These are phyloP conservation scores for Millerago galiae DNA, from an alignment of 805 yeast species.

Conservation along the genomic window DNA sequence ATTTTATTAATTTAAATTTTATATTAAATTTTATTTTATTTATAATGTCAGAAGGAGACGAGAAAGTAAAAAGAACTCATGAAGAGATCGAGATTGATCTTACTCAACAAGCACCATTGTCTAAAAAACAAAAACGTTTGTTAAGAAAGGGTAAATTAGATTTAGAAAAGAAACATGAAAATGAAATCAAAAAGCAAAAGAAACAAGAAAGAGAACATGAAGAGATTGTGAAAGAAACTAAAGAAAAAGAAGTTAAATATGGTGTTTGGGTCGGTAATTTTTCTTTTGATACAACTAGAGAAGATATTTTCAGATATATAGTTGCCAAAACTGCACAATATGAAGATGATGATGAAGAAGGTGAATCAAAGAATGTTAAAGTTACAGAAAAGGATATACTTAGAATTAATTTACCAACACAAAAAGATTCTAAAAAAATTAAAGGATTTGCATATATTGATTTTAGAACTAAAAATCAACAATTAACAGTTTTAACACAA, in stretches of 20 bases:
- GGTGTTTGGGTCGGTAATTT: conserved; percentile 96
- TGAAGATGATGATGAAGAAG: conserved; percentile 24
- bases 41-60: conserved; percentile 7
- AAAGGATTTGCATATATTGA: conserved; percentile 91
- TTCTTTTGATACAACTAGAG: conserved; percentile 75
- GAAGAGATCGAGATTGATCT: conserved; percentile 60
- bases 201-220: conserved; percentile 3
- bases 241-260: conserved; percentile 27
- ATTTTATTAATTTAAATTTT: background rate
- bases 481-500: conserved; percentile 47
- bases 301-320: conserved; percentile 63
- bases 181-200: conserved; percentile 28
- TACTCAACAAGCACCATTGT: conserved; percentile 69
- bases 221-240: conserved; percentile 27
- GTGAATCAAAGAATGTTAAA: conserved; percentile 21
- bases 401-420: conserved; percentile 76
- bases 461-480: conserved; percentile 53
- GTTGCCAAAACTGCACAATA: conserved; percentile 46
- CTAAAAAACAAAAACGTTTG: conserved; percentile 85
- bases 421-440: conserved; percentile 51
- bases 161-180: conserved; percentile 44
- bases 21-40: background rate
- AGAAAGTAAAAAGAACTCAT: conserved; percentile 11
- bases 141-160: conserved; percentile 72
- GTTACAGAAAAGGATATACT: conserved; percentile 56